phyloP scores from a whole-genome alignment of 2,329 filamentous ascomycete species.

The Ophiocordyceps australis region DNA sequence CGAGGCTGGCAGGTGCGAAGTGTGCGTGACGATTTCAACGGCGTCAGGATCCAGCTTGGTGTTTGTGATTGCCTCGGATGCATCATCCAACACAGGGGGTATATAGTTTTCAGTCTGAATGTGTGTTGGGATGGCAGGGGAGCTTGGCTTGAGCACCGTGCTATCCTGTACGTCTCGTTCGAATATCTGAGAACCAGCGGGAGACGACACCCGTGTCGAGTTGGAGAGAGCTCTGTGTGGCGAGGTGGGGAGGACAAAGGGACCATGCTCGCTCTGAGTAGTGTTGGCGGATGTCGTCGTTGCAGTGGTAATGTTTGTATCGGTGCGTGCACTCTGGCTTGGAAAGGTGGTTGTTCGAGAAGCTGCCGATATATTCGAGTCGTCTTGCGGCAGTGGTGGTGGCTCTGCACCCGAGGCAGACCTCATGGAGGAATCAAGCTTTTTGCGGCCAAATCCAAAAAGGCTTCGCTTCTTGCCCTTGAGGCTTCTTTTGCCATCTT shows the following conservation, averaged over 20 bases:
- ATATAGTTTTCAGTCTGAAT: constrained; percentile 92
- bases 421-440: constrained; percentile 21
- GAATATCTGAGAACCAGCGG: constrained; percentile 69
- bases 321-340: no score
- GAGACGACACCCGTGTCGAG: constrained; percentile 61
- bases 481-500: constrained; percentile 6
- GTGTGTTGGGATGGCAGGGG: constrained; percentile 78
- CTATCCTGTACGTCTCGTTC: constrained; percentile 88
- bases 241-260: constrained; percentile 36
- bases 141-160: constrained; percentile 45
- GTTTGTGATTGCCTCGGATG: constrained; percentile 83
- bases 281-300: neutral
- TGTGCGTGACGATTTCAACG: constrained; percentile 84
- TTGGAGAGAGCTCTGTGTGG: constrained; percentile 48
- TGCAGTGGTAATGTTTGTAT: no score
- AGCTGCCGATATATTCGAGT: constrained; percentile 18
- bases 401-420: constrained; percentile 14
- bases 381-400: constrained; percentile 13
- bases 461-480: constrained; percentile 36
- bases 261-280: constrained; percentile 18
- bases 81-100: constrained; percentile 77
- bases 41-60: constrained; percentile 66
- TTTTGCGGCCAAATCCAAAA: constrained; percentile 46
- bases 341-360: constrained; percentile 22
- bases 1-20: constrained; percentile 63